Base-by-base conservation (phyloP, 192 early-diverging fungal species). In the Haplosporangium gracile region DNA sequence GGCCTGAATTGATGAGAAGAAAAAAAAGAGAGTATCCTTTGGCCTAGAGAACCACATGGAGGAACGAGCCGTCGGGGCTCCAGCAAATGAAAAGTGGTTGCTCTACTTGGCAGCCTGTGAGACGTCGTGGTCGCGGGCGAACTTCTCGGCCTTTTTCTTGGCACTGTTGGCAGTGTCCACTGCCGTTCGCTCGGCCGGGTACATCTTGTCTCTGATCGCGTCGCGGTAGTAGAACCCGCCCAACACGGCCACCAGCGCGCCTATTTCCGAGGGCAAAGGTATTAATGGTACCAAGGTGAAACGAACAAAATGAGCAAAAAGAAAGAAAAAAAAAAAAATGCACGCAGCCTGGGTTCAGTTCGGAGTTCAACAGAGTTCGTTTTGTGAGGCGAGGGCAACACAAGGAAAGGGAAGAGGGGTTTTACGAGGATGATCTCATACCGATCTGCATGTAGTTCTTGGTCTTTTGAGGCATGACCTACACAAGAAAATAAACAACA, bases 361-460 rank as follows among this genome's bases (percentile, higher is more conserved):
- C 20, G 18, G 18, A 16, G 3, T 2, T 65, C 24, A 3, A 15
- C 29, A 11, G 29, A 32, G 26, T 29, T 32, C n/a, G n/a, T 26
- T 26, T 24, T 57, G 2, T 36, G 36, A 36, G 36, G 43, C 11
- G 43, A 15, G 11, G 11, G 43, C 7, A 15, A 15, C 43, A 3
- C 43, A 15, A 45, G 43, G 43, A 45, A 13, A 0, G 45, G 45
- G 45, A 3, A 53, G 4, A 53, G 51, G 6, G 1, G 55, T 57
- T 57, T 57, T 57, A 22, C 20, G 24, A 26, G 7, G 22, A 57
- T 20, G 29, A 65, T 15, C 29, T 6, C 72, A 36, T 72, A 79
- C 77, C 77, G 34, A 79, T 70, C 51, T 79, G 77, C 2, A 72
- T 42, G 77, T 79, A 79, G 77, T 72, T 79, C 43, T 51, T 43